A percentile compares a stretch with the other conserved stretches of the same genome.
These are phyloP conservation scores for Podospora australis DNA, from an alignment of 495 filamentous ascomycete species.

Conservation along the genomic window DNA sequence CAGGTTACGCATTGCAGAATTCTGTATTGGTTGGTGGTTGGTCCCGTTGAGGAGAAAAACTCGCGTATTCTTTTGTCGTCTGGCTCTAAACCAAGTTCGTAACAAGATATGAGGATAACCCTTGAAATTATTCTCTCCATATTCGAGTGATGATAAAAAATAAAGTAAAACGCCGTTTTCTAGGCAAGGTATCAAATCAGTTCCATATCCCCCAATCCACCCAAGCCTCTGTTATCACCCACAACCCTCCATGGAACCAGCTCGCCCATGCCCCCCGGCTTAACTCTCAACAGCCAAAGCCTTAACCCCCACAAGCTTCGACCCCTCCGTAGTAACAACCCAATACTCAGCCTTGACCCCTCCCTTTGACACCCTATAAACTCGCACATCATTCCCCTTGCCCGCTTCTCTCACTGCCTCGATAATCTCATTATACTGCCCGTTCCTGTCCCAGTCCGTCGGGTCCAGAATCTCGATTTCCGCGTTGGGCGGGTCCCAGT, in stretches of 20 bases:
- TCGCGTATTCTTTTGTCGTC: no score
- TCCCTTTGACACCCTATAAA: slow-evolving; percentile 60
- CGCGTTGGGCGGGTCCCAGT: slow-evolving; percentile 40
- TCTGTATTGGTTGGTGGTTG: no score
- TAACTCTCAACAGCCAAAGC: slow-evolving; percentile 69
- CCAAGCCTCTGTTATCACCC: no score
- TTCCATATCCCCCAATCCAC: background rate
- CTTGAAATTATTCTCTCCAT: no score
- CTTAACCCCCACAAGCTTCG: slow-evolving; percentile 63
- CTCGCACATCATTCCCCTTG: slow-evolving; percentile 56
- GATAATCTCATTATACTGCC: slow-evolving; percentile 52
- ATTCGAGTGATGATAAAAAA: background rate
- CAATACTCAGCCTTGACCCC: slow-evolving; percentile 68
- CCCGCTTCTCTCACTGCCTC: slow-evolving; percentile 51
- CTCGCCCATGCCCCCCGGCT: background rate
- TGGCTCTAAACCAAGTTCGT: no score
- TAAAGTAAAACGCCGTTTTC: background rate
- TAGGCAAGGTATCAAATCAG: no score
- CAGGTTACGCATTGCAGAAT: no score
- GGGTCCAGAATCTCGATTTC: slow-evolving; percentile 48
- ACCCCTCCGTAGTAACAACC: slow-evolving; percentile 53
- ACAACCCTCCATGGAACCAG: no score
- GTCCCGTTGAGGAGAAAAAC: no score
- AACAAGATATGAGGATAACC: no score
- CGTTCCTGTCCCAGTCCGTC: slow-evolving; percentile 56